A percentile compares a stretch with the other conserved stretches of the same genome.
These are phyloP conservation scores for Apophysomyces variabilis DNA, from an alignment of 371 early-diverging fungal genomes.

Conservation along the genomic window DNA sequence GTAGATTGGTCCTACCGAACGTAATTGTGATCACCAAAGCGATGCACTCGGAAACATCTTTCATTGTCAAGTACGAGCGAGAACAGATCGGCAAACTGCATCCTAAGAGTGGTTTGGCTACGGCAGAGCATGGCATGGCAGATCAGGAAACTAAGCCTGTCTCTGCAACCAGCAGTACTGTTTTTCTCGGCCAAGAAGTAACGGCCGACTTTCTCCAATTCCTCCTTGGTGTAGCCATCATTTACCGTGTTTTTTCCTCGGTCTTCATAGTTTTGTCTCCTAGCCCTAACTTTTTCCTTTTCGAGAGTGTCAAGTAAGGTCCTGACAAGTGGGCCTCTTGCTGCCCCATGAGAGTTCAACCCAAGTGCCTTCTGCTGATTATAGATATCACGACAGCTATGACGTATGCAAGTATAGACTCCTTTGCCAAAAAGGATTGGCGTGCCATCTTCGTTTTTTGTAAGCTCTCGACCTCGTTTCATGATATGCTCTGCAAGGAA, in stretches of 20 bases:
- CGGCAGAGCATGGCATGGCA: constrained; percentile 14
- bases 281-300: neutral
- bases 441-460: constrained; percentile 10
- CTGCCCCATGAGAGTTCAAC: neutral
- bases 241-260: constrained; percentile 8
- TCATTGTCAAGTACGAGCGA: neutral
- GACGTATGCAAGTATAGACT: neutral
- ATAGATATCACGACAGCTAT: neutral
- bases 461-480: neutral
- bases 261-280: constrained; percentile 11
- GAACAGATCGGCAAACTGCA: constrained; percentile 12
- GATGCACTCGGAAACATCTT: constrained; percentile 3
- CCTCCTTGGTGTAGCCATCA: constrained; percentile 15
- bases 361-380: neutral
- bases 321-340: constrained; percentile 3
- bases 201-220: constrained; percentile 9
- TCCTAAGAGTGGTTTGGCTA: constrained; percentile 4
- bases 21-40: constrained; percentile 2
- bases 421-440: constrained; percentile 5
- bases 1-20: constrained; percentile 5
- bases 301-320: constrained; percentile 3
- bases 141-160: constrained; percentile 12
- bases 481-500: constrained; percentile 5
- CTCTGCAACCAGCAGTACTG: neutral
- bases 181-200: constrained; percentile 5